Evolutionary conservation across 2,329 filamentous ascomycete genomes (phyloP), one percentile per base, ranked within the genome.

Genomic region (Aspergillus sp.): DNA sequence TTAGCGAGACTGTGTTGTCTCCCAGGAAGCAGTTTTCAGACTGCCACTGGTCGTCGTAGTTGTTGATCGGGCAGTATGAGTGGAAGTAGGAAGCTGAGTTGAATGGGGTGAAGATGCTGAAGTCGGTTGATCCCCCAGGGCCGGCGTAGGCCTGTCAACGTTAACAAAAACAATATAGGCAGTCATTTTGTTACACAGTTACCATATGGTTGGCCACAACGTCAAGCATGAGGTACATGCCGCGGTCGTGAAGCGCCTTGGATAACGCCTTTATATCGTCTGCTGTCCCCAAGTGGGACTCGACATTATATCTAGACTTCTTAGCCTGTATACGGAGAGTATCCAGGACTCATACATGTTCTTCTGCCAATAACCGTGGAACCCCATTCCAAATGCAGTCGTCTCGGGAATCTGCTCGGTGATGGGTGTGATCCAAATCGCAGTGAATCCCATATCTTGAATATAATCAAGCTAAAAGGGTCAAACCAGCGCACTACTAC

Each of bases 171-270:
- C 2, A 20, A 20, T 20, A 20, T 20, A 20, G 19, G 19, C 19
- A 20, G 19, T 20, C 3, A 3, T 20, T 20, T 3, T 20, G 3
- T 20, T 20, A 20, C 19, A 20, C 19, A 20, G 19, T 20, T 20
- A 69, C 82, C 66, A 81, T 80, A 66, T 86, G 82, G 66, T 86
- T 86, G 6, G 79, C 77, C 2, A 86, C 83, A 1, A 86, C 73
- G 59, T 86, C 84, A 2, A 86, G 75, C 84, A 87, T 87, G 37
- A 86, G 72, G 62, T 83, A 84, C 83, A 86, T 87, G 15, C 72
- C 78, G 5, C 83, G 76, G 17, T 72, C 68, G 64, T 88, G 85
- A 1, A 86, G 71, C 2, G 81, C 83, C 20, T 73, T 70, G 1
- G 85, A 78, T 6, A 89, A 77, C 4, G 76, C 79, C 61, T 80